Evolutionary conservation across 805 yeast species (phyloP), one percentile per base, ranked within the genome.

Genomic region (Teunomyces stri): DNA sequence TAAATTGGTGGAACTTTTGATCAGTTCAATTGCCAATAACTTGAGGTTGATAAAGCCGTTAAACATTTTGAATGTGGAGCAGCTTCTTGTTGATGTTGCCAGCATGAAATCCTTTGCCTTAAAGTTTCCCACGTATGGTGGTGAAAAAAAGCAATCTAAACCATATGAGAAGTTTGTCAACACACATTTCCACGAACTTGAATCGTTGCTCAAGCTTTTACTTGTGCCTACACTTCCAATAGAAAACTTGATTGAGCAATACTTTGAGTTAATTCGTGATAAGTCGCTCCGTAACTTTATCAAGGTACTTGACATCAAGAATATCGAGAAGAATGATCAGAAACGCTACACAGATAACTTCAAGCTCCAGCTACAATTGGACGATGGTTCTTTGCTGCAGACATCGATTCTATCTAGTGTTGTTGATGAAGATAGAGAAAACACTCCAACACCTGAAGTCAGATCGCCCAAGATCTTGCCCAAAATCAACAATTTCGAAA

Each of bases 31-130:
- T 55, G 59, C 84, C 44, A 69, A 76, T 25, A 80, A 78, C 47
- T 76, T 90, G 44, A 70, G 80, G 6, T 74, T 75, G 44, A 69
- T 87, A 30, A 83, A 80, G 46, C 96, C 96, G 0, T 65, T 73
- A n/a, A 77, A 76, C 57, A 86, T 92, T 3, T 45, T 49, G 18
- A 53, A 50, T n/a, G 49, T 59, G 41, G 96, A 91, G 62, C 97
- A 92, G 62, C 72, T 92, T 58, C 68, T 85, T 34, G 68, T 87
- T 18, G 99, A 92, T 66, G 59, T 87, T 2, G 82, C 84, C 34
- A 73, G 78, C 6, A 62, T 92, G 56, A 87, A 85, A 57, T 71
- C 74, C 22, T 70, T 78, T 22, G 73, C 88, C 34, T 43, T 72
- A 1, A 62, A 59, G 15, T 68, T 81, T 11, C 70, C 77, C 18